Conservation (phyloP, 2,329 filamentous ascomycete genomes). For the Fusarium sterilihyphosum region DNA sequence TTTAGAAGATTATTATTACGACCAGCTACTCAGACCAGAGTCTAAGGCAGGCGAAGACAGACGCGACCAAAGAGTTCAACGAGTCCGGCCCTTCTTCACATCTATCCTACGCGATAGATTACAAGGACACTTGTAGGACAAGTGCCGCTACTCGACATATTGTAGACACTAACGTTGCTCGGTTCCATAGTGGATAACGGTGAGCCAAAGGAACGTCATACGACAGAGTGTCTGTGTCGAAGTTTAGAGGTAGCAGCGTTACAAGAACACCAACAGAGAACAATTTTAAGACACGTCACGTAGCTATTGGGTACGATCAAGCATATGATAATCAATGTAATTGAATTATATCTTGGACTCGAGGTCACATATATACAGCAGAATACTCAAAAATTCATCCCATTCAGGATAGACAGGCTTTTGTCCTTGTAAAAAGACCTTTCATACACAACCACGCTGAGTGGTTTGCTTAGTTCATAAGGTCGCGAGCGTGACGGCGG, state of each 20-base stretch:
- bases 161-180: background rate
- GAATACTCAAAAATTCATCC: slow-evolving; percentile 39
- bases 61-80: too few relatives aligned
- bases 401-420: slow-evolving; percentile 7
- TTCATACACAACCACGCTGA: slow-evolving; percentile 33
- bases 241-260: background rate
- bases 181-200: background rate
- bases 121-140: background rate
- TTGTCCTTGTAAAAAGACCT: slow-evolving; percentile 26
- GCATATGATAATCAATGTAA: background rate
- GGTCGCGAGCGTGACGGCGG: slow-evolving; percentile 40
- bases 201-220: background rate
- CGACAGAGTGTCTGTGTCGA: too few relatives aligned
- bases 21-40: background rate
- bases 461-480: slow-evolving; percentile 30
- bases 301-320: too few relatives aligned
- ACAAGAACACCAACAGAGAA: background rate
- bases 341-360: slow-evolving; percentile 32
- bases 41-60: background rate
- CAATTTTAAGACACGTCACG: background rate
- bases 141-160: background rate
- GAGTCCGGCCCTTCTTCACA: background rate
- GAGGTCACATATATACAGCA: slow-evolving; percentile 44
- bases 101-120: too few relatives aligned
- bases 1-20: background rate